These are phyloP conservation scores for Coniochaeta ligniaria DNA, from an alignment of 2,329 filamentous ascomycete species.

Conservation along the genomic window DNA sequence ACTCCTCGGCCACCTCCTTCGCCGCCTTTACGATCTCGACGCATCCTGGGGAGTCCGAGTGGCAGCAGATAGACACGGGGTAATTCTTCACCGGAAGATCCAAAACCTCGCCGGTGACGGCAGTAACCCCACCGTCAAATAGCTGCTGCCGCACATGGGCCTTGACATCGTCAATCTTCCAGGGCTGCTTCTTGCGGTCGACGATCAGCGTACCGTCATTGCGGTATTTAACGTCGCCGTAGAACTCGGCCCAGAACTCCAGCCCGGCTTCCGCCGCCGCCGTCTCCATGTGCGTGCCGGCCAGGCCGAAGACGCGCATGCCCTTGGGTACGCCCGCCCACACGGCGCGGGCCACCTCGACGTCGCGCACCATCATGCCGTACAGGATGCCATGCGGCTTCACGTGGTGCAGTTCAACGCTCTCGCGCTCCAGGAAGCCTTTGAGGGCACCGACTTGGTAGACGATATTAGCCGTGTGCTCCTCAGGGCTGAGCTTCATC, in stretches of 20 bases:
- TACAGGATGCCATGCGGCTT: conserved; percentile 44
- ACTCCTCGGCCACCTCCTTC: conserved; percentile 29
- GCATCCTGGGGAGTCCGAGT: conserved; percentile 37
- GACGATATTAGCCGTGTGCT: conserved; percentile 48
- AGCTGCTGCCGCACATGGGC: conserved; percentile 33
- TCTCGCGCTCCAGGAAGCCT: conserved; percentile 50
- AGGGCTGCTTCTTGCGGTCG: conserved; percentile 49
- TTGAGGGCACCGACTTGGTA: conserved; percentile 60
- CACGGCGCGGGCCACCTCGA: conserved; percentile 15
- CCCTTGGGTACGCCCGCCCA: conserved; percentile 15
- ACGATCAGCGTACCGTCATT: conserved; percentile 14
- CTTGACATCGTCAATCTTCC: conserved; percentile 29
- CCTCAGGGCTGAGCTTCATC: conserved; percentile 50
- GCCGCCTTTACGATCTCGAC: conserved; percentile 33
- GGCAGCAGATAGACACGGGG: conserved; percentile 34
- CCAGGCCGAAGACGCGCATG: conserved; percentile 16
- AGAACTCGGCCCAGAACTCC: conserved; percentile 18
- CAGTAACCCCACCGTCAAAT: conserved; percentile 29
- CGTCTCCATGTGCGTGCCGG: conserved; percentile 16
- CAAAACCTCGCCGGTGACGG: conserved; percentile 29
- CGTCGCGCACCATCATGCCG: conserved; percentile 18
- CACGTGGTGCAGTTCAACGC: conserved; percentile 49
- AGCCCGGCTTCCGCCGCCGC: conserved; percentile 14
- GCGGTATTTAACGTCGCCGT: conserved; percentile 18
- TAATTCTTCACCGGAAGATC: conserved; percentile 31